Evolutionary conservation across 371 early-diverging fungal species (phyloP), one percentile per base, ranked within the genome.

Genomic region (Lichtheimia ramosa): DNA sequence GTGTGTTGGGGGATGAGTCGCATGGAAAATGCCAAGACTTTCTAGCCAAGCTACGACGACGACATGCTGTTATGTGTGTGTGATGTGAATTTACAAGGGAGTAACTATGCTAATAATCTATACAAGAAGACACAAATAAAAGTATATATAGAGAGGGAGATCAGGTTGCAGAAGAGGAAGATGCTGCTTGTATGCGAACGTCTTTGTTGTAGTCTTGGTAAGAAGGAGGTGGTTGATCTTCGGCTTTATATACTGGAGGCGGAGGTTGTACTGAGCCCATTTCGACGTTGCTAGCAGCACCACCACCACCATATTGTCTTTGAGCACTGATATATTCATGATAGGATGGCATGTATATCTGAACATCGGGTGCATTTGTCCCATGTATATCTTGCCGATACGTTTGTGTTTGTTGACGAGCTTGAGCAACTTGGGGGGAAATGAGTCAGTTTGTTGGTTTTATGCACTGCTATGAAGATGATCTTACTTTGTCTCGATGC

Each of bases 121-220:
- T 34, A 34, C 34, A 34, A 34, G 34, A 10, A 10, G n/a, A n/a
- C n/a, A n/a, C n/a, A 34, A 8, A 8, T 8, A 34, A 10, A 8
- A 34, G 34, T 34, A 34, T 5, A 10, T 34, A 8, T 34, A 10
- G 6, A 34, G 2, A 27, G 7, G 27, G 27, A 10, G 34, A 34
- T 34, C 34, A 34, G 42, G 5, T 40, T n/a, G 54, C 39, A 13
- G 48, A 27, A 49, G 49, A 43, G 13, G 58, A 27, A 5, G 58
- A 14, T 27, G 43, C 6, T 10, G 51, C 51, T 51, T 51, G 53
- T 28, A 65, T 42, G 53, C 51, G 63, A 10, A 55, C 49, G 40
- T 63, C 66, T 41, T 61, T 60, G 41, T 27, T 34, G 54, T 65
- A 65, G 42, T 65, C 66, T 42, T 65, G 61, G 40, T 65, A 65